Conservation (phyloP, 306 rosid genomes). For the Cucurbita argyrosperma region DNA sequence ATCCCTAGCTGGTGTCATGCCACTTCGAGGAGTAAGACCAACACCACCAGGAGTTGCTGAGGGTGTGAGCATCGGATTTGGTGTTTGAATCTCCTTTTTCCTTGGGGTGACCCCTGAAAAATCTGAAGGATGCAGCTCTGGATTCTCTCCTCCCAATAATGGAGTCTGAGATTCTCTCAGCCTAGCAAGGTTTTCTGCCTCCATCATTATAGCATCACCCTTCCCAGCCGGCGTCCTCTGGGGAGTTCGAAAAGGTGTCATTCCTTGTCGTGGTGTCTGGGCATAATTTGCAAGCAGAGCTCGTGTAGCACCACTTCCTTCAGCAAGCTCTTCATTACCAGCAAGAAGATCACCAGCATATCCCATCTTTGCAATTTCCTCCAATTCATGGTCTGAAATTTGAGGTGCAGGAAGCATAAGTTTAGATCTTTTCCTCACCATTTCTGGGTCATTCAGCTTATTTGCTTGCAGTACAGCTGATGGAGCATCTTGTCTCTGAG, state of each 20-base stretch:
- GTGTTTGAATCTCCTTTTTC: constrained; percentile 65
- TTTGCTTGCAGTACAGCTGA: constrained; percentile 80
- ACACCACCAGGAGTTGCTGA: constrained; percentile 78
- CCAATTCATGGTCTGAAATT: constrained; percentile 80
- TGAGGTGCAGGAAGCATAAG: constrained; percentile 96
- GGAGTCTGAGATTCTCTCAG: constrained; percentile 96
- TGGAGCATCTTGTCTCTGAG: constrained; percentile 83
- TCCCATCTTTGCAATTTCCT: constrained; percentile 93
- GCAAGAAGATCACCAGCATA: constrained; percentile 80
- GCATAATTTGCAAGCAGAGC: constrained; percentile 84
- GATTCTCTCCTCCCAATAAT: constrained; percentile 84
- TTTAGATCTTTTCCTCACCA: constrained; percentile 82
- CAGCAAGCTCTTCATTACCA: constrained; percentile 49
- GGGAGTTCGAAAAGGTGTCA: constrained; percentile 73
- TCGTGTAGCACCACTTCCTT: constrained; percentile 74
- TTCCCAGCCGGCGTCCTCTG: constrained; percentile 91
- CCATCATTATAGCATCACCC: constrained; percentile 95
- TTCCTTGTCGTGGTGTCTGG: constrained; percentile 65
- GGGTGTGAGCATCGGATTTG: constrained; percentile 77
- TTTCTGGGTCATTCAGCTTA: constrained; percentile 85
- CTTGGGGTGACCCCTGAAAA: constrained; percentile 96
- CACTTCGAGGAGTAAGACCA: constrained; percentile 65
- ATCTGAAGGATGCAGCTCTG: constrained; percentile 88
- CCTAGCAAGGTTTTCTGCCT: constrained; percentile 89
- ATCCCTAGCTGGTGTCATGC: constrained; percentile 82